A percentile compares a stretch with the other conserved stretches of the same genome.
Conservation (phyloP, 2,329 filamentous ascomycete species). For the Trichophyton rubrum region DNA sequence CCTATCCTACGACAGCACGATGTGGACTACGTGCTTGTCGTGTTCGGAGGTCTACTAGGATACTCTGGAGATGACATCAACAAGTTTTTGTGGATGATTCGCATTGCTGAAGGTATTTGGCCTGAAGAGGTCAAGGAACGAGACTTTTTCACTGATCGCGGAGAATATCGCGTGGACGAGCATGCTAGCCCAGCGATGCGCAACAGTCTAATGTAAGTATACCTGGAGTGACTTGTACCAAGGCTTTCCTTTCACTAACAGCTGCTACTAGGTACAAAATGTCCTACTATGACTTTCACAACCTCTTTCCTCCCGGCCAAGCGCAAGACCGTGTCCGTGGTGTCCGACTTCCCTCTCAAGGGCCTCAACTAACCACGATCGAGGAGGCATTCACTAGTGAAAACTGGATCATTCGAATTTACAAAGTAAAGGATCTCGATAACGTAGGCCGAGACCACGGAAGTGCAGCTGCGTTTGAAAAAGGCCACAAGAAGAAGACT, state of each 20-base stretch:
- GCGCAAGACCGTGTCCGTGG: conserved; percentile 81
- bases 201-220: conserved; percentile 89
- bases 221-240: not conserved
- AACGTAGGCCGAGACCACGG: conserved; percentile 85
- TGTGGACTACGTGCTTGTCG: conserved; percentile 95
- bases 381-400: conserved; percentile 98
- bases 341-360: conserved; percentile 64
- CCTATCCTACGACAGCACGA: conserved; percentile 97
- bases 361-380: conserved; percentile 72
- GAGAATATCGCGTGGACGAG: conserved; percentile 92
- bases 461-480: conserved; percentile 43
- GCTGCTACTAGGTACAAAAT: conserved; percentile 78
- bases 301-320: conserved; percentile 82
- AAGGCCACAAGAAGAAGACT: conserved; percentile 42
- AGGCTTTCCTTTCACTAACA: not conserved
- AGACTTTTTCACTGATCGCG: conserved; percentile 83
- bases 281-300: conserved; percentile 97
- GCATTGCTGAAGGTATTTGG: conserved; percentile 98
- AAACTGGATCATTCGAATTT: conserved; percentile 99
- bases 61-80: conserved; percentile 99
- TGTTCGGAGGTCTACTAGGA: conserved; percentile 88
- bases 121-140: conserved; percentile 98
- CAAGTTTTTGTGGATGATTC: conserved; percentile 99
- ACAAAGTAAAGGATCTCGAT: conserved; percentile 98
- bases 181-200: conserved; percentile 92